Evolutionary conservation across 805 yeast genomes (phyloP), one percentile per base, ranked within the genome.

Genomic region (Cyberlindnera americana): DNA sequence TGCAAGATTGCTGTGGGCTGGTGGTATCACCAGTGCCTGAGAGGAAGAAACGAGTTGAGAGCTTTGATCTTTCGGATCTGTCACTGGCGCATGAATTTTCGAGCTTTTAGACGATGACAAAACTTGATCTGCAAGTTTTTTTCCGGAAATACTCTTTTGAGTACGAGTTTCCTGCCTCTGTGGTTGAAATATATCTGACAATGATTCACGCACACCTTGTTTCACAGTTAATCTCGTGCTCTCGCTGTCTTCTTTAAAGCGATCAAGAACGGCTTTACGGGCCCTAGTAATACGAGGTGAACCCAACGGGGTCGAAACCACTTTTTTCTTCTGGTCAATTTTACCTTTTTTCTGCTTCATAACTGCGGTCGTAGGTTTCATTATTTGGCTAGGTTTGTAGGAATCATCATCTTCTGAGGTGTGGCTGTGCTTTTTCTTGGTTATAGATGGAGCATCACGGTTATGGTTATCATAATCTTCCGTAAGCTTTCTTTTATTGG

Each of bases 341-440:
- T 6, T 7, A 6, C 6, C 12, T n/a, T 25, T n/a, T 12, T 25
- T 25, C 6, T 12, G 27, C 13, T 12, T 25, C n/a, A 12, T 7
- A 10, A 25, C 27, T n/a, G 13, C 6, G 13, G n/a, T n/a, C 12
- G 27, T 7, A 8, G 27, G 27, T 8, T 25, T 25, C n/a, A 8
- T 25, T n/a, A 7, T 29, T 14, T 26, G 35, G 9, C 35, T 19
- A 13, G 35, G 40, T 14, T 31, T 29, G 29, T 37, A 28, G 13
- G 56, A 46, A 27, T 42, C 37, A 42, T 35, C 24, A 48, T 19
- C 33, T 13, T 8, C 9, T 29, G 22, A 5, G 12, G 14, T 22
- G n/a, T 22, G 27, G 14, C 27, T n/a, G 6, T 8, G 10, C 16
- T 19, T 29, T 19, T 54, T 23, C 35, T 19, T 37, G 31, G n/a